phyloP scores from a whole-genome alignment of 768 basidiomycete species.

The Lactarius vividus region DNA sequence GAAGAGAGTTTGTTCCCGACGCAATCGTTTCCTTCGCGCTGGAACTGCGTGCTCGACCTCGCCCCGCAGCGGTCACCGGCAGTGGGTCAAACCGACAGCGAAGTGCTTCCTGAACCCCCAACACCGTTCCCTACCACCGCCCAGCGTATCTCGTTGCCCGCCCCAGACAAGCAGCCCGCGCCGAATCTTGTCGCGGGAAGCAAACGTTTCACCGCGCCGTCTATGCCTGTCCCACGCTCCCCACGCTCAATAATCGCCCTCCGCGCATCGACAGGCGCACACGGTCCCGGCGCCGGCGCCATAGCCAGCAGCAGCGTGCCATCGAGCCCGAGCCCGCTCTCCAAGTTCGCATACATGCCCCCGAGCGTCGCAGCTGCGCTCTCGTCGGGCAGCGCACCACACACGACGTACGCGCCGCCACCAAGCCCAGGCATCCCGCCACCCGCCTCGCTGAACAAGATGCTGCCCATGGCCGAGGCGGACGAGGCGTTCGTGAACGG shows the following conservation, averaged over 20 bases:
- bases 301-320: constrained; percentile 9
- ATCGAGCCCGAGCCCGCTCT: constrained; percentile 17
- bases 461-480: constrained; percentile 24
- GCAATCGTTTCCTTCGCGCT: constrained; percentile 72
- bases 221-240: constrained; percentile 34
- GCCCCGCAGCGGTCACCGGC: constrained; percentile 34
- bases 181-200: constrained; percentile 47
- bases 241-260: constrained; percentile 32
- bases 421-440: constrained; percentile 29
- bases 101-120: constrained; percentile 69
- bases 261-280: constrained; percentile 33
- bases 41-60: constrained; percentile 91
- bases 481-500: constrained; percentile 24
- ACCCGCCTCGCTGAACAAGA: constrained; percentile 20
- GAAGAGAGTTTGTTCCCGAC: constrained; percentile 54
- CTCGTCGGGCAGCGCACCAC: constrained; percentile 1
- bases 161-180: constrained; percentile 30
- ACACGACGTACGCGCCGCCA: constrained; percentile 26
- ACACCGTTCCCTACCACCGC: constrained; percentile 64
- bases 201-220: constrained; percentile 48
- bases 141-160: constrained; percentile 21
- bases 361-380: constrained; percentile 15
- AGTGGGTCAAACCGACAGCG: constrained; percentile 34
- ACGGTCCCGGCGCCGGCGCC: constrained; percentile 32
- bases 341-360: constrained; percentile 21